phyloP scores from a whole-genome alignment of 345 rosid species.

The Populus davidiana region DNA sequence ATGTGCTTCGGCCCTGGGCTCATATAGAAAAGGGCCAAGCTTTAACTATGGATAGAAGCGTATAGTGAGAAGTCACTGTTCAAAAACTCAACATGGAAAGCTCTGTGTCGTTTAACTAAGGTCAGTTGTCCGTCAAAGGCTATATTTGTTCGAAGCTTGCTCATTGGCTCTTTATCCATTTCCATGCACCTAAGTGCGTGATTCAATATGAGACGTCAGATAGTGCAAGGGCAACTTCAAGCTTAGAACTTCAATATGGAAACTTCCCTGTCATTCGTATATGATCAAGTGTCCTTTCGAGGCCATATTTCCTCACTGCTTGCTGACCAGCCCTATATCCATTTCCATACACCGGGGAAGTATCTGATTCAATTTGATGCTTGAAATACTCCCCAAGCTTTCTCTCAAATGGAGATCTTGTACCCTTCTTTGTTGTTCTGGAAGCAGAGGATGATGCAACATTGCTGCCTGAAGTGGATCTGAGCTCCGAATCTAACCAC shows the following conservation, averaged over 20 bases:
- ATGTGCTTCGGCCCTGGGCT: slow-evolving; percentile 9
- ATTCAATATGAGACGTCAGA: slow-evolving; percentile 55
- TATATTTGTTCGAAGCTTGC: slow-evolving; percentile 59
- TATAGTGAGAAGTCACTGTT: background rate
- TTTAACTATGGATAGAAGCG: slow-evolving; percentile 2
- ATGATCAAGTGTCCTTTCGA: slow-evolving; percentile 77
- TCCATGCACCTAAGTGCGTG: slow-evolving; percentile 76
- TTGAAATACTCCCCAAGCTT: slow-evolving; percentile 84
- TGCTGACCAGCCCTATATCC: slow-evolving; percentile 82
- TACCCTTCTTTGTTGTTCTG: slow-evolving; percentile 63
- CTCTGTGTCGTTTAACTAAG: slow-evolving; percentile 69
- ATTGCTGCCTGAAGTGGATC: slow-evolving; percentile 32
- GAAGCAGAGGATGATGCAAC: slow-evolving; percentile 49
- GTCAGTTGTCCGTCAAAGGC: slow-evolving; percentile 68
- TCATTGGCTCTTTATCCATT: slow-evolving; percentile 81
- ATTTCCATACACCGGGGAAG: slow-evolving; percentile 82
- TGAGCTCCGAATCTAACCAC: slow-evolving; percentile 74
- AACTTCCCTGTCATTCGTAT: slow-evolving; percentile 76
- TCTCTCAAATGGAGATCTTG: slow-evolving; percentile 82
- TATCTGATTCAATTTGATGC: slow-evolving; percentile 87
- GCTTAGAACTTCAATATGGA: slow-evolving; percentile 46
- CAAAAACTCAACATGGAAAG: slow-evolving; percentile 51
- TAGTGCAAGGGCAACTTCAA: background rate
- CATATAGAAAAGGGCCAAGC: slow-evolving; percentile 2
- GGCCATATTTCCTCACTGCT: slow-evolving; percentile 74